Evolutionary conservation across 306 rosid species (phyloP), one percentile per base, ranked within the genome.

Genomic region (Urtica urens): DNA sequence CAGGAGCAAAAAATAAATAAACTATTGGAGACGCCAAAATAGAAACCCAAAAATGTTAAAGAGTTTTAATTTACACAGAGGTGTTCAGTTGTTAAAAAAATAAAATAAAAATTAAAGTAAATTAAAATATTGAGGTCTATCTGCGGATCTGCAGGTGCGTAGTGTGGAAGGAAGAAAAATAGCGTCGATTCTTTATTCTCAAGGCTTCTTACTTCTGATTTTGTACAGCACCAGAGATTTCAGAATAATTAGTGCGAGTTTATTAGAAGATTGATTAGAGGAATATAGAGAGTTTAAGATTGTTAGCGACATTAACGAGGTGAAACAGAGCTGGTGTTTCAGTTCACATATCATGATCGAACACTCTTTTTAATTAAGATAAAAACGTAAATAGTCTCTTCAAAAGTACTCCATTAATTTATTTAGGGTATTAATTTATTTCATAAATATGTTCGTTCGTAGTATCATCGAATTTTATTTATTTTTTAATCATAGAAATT

Each of bases 141-240:
- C 30, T 46, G 40, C 60, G 70, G 78, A 72, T 77, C 76, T 68
- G 63, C 53, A 20, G 64, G 70, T 71, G 72, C 76, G 64, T 61
- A 33, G 23, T 46, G 38, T 60, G 42, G 64, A 72, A 76, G 73
- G 35, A 58, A 68, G 37, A n/a, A n/a, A n/a, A n/a, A n/a, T n/a
- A 49, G 58, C 40, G 56, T 21, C 63, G 57, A 63, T 57, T 52
- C 82, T 63, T 76, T 25, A 24, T 46, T 14, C 46, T 39, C 59
- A 67, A 71, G 65, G 43, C 31, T 28, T 57, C 49, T 17, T 35
- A 61, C 38, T 49, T 49, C 38, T 30, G 20, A n/a, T 23, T 48
- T 31, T 33, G 18, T n/a, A 34, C 20, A 19, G 57, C n/a, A 24
- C 23, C 14, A 45, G 49, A 23, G 49, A 22, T 15, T 11, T 38